These are phyloP conservation scores for Arthrobotrys conoides DNA, from an alignment of 2,329 filamentous ascomycete genomes.

Conservation along the genomic window DNA sequence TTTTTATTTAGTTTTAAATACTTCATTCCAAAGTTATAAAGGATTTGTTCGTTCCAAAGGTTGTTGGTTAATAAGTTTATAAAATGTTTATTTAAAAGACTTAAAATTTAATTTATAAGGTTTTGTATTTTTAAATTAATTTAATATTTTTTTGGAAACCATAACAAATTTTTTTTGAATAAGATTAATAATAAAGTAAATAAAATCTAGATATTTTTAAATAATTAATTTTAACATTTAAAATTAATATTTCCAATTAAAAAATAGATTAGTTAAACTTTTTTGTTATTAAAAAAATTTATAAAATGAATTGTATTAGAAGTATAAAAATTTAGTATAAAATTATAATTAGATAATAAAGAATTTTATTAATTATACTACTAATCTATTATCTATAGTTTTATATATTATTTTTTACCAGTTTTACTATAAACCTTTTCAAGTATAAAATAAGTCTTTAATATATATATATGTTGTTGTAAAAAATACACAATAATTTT, in stretches of 20 bases:
- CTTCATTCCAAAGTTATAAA: too few relatives aligned
- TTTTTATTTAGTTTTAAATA: too few relatives aligned
- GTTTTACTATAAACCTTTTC: slow-evolving; percentile 7
- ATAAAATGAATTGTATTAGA: neutral
- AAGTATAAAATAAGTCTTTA: neutral
- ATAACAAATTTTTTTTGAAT: neutral
- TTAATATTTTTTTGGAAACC: neutral
- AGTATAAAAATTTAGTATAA: neutral
- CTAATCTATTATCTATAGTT: slow-evolving; percentile 4
- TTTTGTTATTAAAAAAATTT: slow-evolving; percentile 1
- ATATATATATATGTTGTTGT: neutral
- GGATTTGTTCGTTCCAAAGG: too few relatives aligned
- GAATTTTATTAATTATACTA: neutral
- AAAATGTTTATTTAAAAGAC: neutral
- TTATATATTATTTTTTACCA: neutral
- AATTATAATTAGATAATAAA: neutral
- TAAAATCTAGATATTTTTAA: neutral
- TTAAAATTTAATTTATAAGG: neutral
- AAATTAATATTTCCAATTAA: neutral
- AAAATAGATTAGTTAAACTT: neutral
- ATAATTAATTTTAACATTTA: neutral
- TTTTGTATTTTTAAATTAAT: slow-evolving; percentile 18
- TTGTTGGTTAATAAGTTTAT: neutral
- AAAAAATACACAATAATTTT: neutral
- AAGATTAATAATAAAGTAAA: neutral